Conservation (phyloP, 164 flowering plant species). For the Magnolia officinalis region DNA sequence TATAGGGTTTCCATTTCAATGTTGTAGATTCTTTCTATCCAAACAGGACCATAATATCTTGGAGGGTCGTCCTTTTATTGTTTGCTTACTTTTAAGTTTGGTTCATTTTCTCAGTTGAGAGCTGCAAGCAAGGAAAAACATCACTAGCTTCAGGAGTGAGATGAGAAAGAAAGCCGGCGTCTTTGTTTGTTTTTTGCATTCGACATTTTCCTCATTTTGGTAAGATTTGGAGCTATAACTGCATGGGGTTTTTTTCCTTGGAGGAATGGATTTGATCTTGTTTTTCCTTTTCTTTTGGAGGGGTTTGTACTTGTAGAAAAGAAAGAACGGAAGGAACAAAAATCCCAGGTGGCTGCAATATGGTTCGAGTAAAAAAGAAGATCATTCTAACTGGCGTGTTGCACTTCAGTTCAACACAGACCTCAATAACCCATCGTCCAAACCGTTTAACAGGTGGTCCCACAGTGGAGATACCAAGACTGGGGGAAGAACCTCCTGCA, state of each 20-base stretch:
- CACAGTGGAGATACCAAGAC: too few relatives aligned
- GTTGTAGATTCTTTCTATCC: too few relatives aligned
- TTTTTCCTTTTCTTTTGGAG: neutral
- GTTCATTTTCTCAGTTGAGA: slow-evolving; percentile 1
- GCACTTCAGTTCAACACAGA: neutral
- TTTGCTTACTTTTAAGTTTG: neutral
- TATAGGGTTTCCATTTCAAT: too few relatives aligned
- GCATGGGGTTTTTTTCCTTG: neutral
- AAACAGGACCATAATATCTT: too few relatives aligned
- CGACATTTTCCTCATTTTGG: too few relatives aligned
- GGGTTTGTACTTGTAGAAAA: neutral
- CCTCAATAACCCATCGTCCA: neutral
- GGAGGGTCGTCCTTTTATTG: neutral
- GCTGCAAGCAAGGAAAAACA: neutral
- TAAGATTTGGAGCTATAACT: too few relatives aligned
- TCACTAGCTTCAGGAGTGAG: neutral
- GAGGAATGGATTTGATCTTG: neutral
- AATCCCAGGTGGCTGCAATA: too few relatives aligned
- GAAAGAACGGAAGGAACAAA: neutral
- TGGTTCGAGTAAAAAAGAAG: neutral
- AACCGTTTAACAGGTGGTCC: neutral
- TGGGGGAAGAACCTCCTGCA: too few relatives aligned
- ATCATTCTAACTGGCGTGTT: too few relatives aligned
- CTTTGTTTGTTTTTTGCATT: neutral
- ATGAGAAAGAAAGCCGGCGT: neutral